phyloP scores from a whole-genome alignment of 2,329 filamentous ascomycete species.

The Phoma herbarum region DNA sequence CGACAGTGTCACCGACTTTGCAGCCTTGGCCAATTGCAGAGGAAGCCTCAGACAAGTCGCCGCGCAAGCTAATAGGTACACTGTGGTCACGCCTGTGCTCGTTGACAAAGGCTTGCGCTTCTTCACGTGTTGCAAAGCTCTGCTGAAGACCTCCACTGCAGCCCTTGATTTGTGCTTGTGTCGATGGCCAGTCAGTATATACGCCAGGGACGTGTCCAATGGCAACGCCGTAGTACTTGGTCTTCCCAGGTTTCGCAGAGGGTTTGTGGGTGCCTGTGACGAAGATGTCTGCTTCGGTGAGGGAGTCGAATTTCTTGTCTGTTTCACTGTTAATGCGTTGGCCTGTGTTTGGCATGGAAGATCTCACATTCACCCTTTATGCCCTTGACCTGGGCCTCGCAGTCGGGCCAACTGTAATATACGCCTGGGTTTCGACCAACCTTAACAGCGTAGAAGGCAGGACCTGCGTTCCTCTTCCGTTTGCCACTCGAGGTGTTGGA shows the following conservation, averaged over 20 bases:
- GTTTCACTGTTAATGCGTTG: conserved; percentile 11
- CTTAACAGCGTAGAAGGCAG: conserved; percentile 72
- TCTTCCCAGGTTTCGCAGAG: conserved; percentile 52
- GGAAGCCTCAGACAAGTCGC: conserved; percentile 40
- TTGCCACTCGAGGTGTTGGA: conserved; percentile 55
- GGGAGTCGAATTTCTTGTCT: conserved; percentile 83
- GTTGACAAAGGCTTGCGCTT: conserved; percentile 80
- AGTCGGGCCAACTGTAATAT: conserved; percentile 70
- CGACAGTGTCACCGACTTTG: conserved; percentile 30
- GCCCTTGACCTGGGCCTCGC: conserved; percentile 67
- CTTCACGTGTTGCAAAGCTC: conserved; percentile 61
- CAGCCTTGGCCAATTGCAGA: conserved; percentile 28
- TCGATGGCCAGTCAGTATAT: conserved; percentile 73
- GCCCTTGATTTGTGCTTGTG: conserved; percentile 76
- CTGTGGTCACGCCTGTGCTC: conserved; percentile 40
- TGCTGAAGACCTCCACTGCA: conserved; percentile 70
- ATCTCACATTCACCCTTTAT: conserved; percentile 57
- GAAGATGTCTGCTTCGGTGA: conserved; percentile 81
- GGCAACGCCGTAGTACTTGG: conserved; percentile 69
- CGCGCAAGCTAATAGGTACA: conserved; percentile 38
- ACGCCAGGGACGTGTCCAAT: conserved; percentile 67
- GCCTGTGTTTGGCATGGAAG: background rate
- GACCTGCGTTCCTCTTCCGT: conserved; percentile 60
- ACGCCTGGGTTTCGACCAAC: conserved; percentile 68
- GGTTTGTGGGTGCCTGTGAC: conserved; percentile 65